Conservation (phyloP, 805 yeast genomes). For the Wilhelminamyces savonicus region DNA sequence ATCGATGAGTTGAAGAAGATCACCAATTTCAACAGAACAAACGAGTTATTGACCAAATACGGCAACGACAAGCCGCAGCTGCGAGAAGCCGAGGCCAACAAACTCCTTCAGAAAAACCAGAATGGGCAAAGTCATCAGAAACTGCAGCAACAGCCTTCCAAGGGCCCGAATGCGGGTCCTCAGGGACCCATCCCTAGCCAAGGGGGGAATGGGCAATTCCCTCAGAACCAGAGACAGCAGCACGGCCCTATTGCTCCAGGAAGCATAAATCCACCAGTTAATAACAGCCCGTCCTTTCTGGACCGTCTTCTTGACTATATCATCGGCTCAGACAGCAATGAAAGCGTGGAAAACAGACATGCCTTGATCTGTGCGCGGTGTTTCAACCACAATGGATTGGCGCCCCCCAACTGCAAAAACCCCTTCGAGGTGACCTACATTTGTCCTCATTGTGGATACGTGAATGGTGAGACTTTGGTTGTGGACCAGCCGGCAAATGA, state of each 20-base stretch:
- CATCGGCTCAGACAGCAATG: slow-evolving; percentile 57
- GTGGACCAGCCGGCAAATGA: no score
- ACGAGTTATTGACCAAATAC: slow-evolving; percentile 62
- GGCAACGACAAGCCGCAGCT: slow-evolving; percentile 8
- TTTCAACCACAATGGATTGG: slow-evolving; percentile 69
- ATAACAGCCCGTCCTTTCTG: no score
- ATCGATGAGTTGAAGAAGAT: slow-evolving; percentile 62
- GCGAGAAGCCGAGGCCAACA: neutral
- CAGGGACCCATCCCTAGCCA: no score
- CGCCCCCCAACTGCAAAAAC: slow-evolving; percentile 55
- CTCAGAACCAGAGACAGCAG: no score
- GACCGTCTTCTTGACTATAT: slow-evolving; percentile 33
- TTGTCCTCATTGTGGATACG: slow-evolving; percentile 61
- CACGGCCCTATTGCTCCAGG: no score
- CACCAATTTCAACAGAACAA: slow-evolving; percentile 72
- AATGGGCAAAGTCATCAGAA: slow-evolving; percentile 1
- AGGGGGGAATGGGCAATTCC: no score
- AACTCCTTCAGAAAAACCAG: slow-evolving; percentile 1
- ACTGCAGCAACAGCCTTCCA: neutral
- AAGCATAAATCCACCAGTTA: no score
- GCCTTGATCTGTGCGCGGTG: slow-evolving; percentile 73
- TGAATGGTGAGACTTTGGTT: slow-evolving; percentile 20
- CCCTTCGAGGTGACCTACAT: slow-evolving; percentile 48
- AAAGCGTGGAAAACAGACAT: slow-evolving; percentile 50
- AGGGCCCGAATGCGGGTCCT: neutral